Evolutionary conservation across 345 rosid genomes (phyloP).

Genomic region (Sisymbrium irio): DNA sequence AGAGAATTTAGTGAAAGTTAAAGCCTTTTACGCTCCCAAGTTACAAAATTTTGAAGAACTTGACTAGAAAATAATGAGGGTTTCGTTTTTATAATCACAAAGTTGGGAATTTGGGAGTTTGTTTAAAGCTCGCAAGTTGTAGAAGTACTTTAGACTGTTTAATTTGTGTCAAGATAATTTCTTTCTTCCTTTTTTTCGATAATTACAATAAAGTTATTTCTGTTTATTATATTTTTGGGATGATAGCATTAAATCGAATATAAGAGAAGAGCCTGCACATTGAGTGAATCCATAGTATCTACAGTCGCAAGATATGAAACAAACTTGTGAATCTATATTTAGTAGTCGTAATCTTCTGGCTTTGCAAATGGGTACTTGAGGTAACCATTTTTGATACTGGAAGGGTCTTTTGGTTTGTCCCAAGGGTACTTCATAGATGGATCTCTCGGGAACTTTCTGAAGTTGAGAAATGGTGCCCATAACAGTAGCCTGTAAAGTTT

Average conservation of each 20-base stretch:
- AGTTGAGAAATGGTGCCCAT: constrained; percentile 93
- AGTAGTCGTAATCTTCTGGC: constrained; percentile 73
- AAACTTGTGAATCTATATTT: neutral
- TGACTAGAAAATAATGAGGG: constrained; percentile 29
- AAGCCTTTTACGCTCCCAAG: constrained; percentile 30
- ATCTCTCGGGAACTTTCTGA: constrained; percentile 88
- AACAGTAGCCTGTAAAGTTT: constrained; percentile 48
- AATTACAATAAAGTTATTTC: constrained; percentile 32
- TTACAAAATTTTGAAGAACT: constrained; percentile 23
- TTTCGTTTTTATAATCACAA: constrained; percentile 16
- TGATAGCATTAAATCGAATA: neutral
- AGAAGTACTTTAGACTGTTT: constrained; percentile 17
- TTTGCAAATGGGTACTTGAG: constrained; percentile 70
- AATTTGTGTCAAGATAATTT: constrained; percentile 23
- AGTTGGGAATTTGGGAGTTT: neutral
- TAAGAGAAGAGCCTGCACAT: constrained; percentile 10
- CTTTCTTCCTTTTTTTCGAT: neutral
- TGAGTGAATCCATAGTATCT: neutral
- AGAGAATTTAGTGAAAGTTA: constrained; percentile 18
- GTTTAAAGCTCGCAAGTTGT: constrained; percentile 25
- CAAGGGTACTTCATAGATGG: constrained; percentile 78
- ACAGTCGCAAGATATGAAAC: neutral
- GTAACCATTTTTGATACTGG: constrained; percentile 44
- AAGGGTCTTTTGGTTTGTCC: constrained; percentile 70
- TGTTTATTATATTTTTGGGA: constrained; percentile 2